phyloP scores from a whole-genome alignment of 2,329 filamentous ascomycete species.

The Curvularia eragrostidis region DNA sequence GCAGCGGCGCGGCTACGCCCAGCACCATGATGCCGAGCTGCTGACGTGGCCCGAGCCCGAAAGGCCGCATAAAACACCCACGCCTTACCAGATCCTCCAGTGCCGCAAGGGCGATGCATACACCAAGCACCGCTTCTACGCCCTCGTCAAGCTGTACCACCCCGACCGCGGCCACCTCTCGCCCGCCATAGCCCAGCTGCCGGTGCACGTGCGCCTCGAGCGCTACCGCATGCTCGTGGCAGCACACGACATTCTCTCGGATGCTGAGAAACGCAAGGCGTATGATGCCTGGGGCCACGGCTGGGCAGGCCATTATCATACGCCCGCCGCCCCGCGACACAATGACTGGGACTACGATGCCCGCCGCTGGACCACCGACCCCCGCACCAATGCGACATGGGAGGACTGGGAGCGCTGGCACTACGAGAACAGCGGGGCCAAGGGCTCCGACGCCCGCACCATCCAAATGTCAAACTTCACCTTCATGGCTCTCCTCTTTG shows the following conservation, averaged over 20 bases:
- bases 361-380: constrained; percentile 47
- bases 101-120: constrained; percentile 70
- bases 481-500: constrained; percentile 76
- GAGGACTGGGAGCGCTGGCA: constrained; percentile 85
- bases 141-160: constrained; percentile 95
- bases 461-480: constrained; percentile 78
- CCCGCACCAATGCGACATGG: constrained; percentile 86
- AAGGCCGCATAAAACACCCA: constrained; percentile 61
- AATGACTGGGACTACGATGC: constrained; percentile 38
- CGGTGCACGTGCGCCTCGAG: constrained; percentile 73
- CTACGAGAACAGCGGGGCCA: constrained; percentile 35
- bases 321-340: constrained; percentile 29
- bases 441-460: constrained; percentile 54
- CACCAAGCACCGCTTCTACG: constrained; percentile 82
- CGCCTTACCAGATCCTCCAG: constrained; percentile 89
- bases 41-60: constrained; percentile 43
- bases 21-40: constrained; percentile 34
- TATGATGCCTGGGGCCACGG: constrained; percentile 85
- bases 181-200: constrained; percentile 53
- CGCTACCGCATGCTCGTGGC: constrained; percentile 88
- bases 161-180: constrained; percentile 68
- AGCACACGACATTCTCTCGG: constrained; percentile 86
- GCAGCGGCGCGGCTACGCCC: constrained; percentile 36
- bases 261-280: constrained; percentile 76
- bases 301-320: constrained; percentile 63